Conservation (phyloP, 495 filamentous ascomycete genomes). For the Trypethelium eluteriae region DNA sequence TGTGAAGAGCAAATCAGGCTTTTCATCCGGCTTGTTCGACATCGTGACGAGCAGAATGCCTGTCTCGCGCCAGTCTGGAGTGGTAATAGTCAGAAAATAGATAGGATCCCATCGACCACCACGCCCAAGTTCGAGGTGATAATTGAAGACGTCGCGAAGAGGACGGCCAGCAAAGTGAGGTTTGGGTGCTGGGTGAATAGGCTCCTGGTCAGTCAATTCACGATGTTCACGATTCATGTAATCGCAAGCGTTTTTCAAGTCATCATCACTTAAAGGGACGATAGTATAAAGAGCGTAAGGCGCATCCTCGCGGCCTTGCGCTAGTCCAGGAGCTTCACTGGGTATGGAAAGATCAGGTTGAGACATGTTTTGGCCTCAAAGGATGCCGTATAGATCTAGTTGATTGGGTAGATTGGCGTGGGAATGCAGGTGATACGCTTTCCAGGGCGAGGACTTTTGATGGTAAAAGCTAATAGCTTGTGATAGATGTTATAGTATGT, state of each 20-base stretch:
- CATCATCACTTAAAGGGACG: neutral
- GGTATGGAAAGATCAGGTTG: neutral
- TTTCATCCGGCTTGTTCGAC: neutral
- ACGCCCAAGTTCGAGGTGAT: neutral
- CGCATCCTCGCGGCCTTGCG: neutral
- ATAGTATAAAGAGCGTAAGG: neutral
- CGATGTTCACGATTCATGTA: neutral
- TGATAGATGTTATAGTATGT: too few relatives aligned
- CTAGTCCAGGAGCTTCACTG: neutral
- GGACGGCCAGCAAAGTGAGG: neutral
- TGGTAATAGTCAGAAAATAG: neutral
- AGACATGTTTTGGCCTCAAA: neutral
- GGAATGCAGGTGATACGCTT: too few relatives aligned
- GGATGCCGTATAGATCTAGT: too few relatives aligned
- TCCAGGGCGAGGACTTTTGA: too few relatives aligned
- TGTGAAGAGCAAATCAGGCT: neutral
- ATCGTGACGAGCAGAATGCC: neutral
- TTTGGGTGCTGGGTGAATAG: neutral
- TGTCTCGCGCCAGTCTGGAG: neutral
- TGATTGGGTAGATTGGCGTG: too few relatives aligned
- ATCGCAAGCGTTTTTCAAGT: neutral
- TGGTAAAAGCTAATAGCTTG: too few relatives aligned
- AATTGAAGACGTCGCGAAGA: neutral
- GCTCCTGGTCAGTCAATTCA: neutral
- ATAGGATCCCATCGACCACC: neutral